phyloP scores from a whole-genome alignment of 306 rosid species.

The Potentilla sterilis region DNA sequence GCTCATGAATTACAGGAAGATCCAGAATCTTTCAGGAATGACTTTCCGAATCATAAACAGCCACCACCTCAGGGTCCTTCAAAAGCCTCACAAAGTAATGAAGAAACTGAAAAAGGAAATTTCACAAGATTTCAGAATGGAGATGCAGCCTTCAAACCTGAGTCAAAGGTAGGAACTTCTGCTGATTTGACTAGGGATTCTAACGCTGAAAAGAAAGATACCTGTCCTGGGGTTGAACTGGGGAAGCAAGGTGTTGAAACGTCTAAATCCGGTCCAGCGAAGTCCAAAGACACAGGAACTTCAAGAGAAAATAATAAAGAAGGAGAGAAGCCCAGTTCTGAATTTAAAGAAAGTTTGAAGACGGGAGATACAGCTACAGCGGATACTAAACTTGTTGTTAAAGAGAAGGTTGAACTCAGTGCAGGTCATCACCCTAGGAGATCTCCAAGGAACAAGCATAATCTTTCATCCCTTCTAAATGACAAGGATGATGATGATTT shows the following conservation, averaged over 20 bases:
- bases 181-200: slow-evolving; percentile 29
- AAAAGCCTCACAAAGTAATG: slow-evolving; percentile 37
- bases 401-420: slow-evolving; percentile 26
- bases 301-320: slow-evolving; percentile 37
- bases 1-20: slow-evolving; percentile 51
- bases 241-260: slow-evolving; percentile 34
- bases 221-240: slow-evolving; percentile 29
- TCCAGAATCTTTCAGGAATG: slow-evolving; percentile 24
- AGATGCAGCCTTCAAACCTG: slow-evolving; percentile 13
- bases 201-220: slow-evolving; percentile 38
- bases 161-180: slow-evolving; percentile 30
- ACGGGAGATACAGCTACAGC: slow-evolving; percentile 16
- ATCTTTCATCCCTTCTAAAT: slow-evolving; percentile 36
- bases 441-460: slow-evolving; percentile 50
- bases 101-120: slow-evolving; percentile 23
- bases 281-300: slow-evolving; percentile 35
- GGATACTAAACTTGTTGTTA: slow-evolving; percentile 22
- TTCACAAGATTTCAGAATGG: slow-evolving; percentile 16
- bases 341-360: slow-evolving; percentile 34
- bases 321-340: slow-evolving; percentile 44
- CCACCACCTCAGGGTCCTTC: slow-evolving; percentile 39
- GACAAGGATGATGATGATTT: slow-evolving; percentile 35
- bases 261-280: slow-evolving; percentile 34
- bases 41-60: slow-evolving; percentile 27
- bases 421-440: slow-evolving; percentile 29